Base-by-base conservation (phyloP, 1,284 basidiomycete species). In the Malassezia yamatoensis region DNA sequence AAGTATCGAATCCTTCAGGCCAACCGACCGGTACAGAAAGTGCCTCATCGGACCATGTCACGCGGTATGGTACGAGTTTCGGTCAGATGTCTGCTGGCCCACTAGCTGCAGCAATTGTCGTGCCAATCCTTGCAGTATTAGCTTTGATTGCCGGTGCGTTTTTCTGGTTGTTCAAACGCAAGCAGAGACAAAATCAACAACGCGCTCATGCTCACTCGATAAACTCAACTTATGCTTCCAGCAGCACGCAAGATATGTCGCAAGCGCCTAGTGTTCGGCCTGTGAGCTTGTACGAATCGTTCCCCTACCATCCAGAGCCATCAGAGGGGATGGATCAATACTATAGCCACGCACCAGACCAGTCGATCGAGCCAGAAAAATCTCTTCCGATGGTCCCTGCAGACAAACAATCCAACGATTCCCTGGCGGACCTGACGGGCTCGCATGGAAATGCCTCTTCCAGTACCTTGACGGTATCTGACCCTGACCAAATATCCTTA, bases 61-160 rank as follows among this genome's bases (percentile, higher is more conserved):
- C 49, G 16, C 16, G 29, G 5, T 29, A 15, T 10, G 15, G 7
- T 13, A 9, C 36, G 12, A 13, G n/a, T 33, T 16, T 15, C 2
- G 36, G 24, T 4, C 10, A 49, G 21, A 39, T 49, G 5, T 7
- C 18, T 15, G 9, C 20, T 10, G 55, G 51, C 39, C 18, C 21
- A 11, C 35, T 58, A 6, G 55, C 55, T 3, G 55, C 55, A 0
- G 50, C 55, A 10, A 34, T 52, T 32, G 36, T 58, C 6, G 34
- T 52, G 2, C 51, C 55, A 2, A 39, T 53, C 8, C 13, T 58
- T 9, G 44, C 37, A 8, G 44, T 49, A 0, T 42, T 58, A 2
- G 39, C 29, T 1, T 10, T 49, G n/a, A 10, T 58, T 5, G 45
- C 15, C 3, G 55, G 34, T 11, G 24, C 21, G 32, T 53, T 43